These are phyloP conservation scores for Candida andamanensis DNA, from an alignment of 805 yeast genomes.

Conservation along the genomic window DNA sequence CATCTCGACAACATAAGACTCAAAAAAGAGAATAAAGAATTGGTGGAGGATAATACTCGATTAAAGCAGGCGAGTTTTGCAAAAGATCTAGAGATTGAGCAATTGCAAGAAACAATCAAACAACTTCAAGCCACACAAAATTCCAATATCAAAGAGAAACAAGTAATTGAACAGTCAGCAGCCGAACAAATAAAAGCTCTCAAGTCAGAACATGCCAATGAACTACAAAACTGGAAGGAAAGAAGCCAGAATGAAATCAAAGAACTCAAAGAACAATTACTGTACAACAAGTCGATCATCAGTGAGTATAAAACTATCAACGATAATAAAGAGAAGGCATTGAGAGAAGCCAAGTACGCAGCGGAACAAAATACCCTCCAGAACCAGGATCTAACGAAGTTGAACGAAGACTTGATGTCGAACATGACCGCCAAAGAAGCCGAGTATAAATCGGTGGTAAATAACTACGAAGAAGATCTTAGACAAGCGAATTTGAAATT, in stretches of 20 bases:
- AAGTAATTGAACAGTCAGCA: constrained; percentile 4
- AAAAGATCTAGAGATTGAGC: constrained; percentile 2
- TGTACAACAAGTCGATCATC: constrained; percentile 1
- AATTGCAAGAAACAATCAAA: constrained; percentile 1
- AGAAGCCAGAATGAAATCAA: neutral
- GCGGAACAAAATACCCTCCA: constrained; percentile 10
- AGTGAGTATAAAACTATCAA: constrained; percentile 7
- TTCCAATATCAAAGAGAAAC: constrained; percentile 7
- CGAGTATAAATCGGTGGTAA: constrained; percentile 53
- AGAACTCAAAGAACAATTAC: neutral
- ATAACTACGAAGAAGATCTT: constrained; percentile 45
- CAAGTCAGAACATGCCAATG: constrained; percentile 4
- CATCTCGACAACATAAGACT: constrained; percentile 39
- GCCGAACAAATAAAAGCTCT: constrained; percentile 1
- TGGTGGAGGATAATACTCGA: constrained; percentile 10
- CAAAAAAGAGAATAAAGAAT: constrained; percentile 24
- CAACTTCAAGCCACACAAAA: constrained; percentile 7
- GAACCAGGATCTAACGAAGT: constrained; percentile 19
- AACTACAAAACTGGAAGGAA: constrained; percentile 5
- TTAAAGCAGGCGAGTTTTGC: constrained; percentile 8
- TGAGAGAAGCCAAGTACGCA: constrained; percentile 4
- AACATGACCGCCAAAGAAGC: constrained; percentile 62
- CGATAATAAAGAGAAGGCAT: constrained; percentile 8
- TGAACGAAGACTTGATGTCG: constrained; percentile 61
- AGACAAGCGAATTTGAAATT: constrained; percentile 38